Base-by-base conservation (phyloP, 257 asterid species). In the Rehmannia glutinosa region DNA sequence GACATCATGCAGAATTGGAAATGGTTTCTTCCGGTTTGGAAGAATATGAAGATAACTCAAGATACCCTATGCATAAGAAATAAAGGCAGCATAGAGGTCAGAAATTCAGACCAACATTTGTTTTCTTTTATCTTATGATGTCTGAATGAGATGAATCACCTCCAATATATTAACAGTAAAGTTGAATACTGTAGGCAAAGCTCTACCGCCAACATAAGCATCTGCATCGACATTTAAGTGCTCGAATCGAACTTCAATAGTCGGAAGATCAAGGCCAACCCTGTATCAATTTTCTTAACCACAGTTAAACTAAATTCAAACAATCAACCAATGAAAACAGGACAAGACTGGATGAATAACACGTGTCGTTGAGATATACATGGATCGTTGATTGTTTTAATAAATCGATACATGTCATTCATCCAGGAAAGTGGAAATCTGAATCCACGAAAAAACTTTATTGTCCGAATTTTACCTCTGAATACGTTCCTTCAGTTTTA, bases 221-320 rank as follows among this genome's bases (percentile, higher is more conserved):
- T 92, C 88, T 67, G 93, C 96, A 70, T 89, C 98, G 16, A 92
- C 84, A 60, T 59, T 86, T 11, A 92, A 62, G 42, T 84, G 87
- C 83, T 92, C 96, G 21, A 84, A 89, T 32, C 97, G 80, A 39
- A 92, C 97, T 74, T 89, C 98, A 52, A 87, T 84, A 0, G 95
- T 86, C 2, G 98, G 95, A 72, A 92, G 66, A 66, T 83, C 84
- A 69, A 89, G 79, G 1, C 96, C 97, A 64, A 92, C 98, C 71
- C 97, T 92, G 82, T 0, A 53, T n/a, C 72, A 69, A 16, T 38
- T 5, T 12, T n/a, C n/a, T n/a, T n/a, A n/a, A n/a, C n/a, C n/a
- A n/a, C n/a, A n/a, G n/a, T n/a, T n/a, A n/a, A n/a, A n/a, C n/a
- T n/a, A n/a, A n/a, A n/a, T n/a, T n/a, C n/a, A n/a, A n/a, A n/a